Conservation (phyloP, 257 asterid genomes). For the Rhazya stricta region DNA sequence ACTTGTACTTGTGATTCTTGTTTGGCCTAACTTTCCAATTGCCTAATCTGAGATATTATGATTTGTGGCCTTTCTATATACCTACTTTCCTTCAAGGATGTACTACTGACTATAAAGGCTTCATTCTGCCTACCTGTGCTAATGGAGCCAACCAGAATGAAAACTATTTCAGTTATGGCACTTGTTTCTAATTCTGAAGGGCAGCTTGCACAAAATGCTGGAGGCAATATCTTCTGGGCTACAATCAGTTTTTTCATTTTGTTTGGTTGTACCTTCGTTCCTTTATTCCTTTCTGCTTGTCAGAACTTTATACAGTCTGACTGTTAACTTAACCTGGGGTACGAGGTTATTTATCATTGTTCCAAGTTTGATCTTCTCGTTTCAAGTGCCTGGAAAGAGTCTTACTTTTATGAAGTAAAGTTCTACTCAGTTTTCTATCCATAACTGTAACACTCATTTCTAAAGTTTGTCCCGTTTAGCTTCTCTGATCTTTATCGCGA, state of each 20-base stretch:
- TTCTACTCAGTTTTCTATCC: background rate
- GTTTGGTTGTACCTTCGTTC: background rate
- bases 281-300: background rate
- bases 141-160: background rate
- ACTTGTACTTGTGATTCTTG: background rate
- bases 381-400: too few species aligned
- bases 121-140: background rate
- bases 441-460: background rate
- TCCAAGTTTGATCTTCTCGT: too few species aligned
- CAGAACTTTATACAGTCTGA: background rate
- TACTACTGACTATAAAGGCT: background rate
- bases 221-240: background rate
- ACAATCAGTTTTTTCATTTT: background rate
- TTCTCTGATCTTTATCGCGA: background rate
- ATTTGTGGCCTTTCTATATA: background rate
- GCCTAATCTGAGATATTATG: background rate
- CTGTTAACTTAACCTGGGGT: too few species aligned
- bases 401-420: background rate
- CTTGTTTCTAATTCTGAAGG: background rate
- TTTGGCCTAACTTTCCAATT: background rate
- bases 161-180: background rate
- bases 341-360: too few species aligned
- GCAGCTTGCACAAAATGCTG: background rate
- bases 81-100: background rate
- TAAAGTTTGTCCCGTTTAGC: background rate